Percentiles rank a stretch among this genome's conserved stretches.
These are phyloP conservation scores for Aspergillus latus DNA, from an alignment of 2,329 filamentous ascomycete species.

Conservation along the genomic window DNA sequence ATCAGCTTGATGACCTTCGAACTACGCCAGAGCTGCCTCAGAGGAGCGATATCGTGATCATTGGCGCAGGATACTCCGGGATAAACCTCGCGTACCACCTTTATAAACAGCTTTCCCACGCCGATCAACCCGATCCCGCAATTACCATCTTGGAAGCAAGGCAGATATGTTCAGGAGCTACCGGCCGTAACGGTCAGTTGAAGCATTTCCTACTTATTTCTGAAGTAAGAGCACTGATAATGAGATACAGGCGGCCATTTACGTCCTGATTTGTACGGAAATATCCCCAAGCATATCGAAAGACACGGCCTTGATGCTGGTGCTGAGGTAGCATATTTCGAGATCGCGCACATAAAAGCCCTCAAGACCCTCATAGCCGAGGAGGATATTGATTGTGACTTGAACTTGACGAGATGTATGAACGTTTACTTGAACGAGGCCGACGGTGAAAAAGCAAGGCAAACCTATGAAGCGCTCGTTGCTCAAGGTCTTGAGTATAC, in stretches of 20 bases:
- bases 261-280: slow-evolving; percentile 45
- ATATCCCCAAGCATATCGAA: slow-evolving; percentile 40
- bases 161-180: slow-evolving; percentile 39
- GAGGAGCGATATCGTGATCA: slow-evolving; percentile 47
- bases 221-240: neutral
- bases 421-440: slow-evolving; percentile 43
- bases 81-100: neutral
- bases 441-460: slow-evolving; percentile 29
- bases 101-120: neutral
- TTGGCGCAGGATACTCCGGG: slow-evolving; percentile 32
- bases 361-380: slow-evolving; percentile 43
- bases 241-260: slow-evolving; percentile 39
- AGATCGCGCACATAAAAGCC: slow-evolving; percentile 43
- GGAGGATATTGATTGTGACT: slow-evolving; percentile 49
- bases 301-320: slow-evolving; percentile 39
- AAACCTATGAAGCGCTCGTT: slow-evolving; percentile 33
- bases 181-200: slow-evolving; percentile 22
- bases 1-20: slow-evolving; percentile 18
- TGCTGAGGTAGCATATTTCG: slow-evolving; percentile 44
- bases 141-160: slow-evolving; percentile 45
- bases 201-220: neutral
- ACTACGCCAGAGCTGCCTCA: slow-evolving; percentile 34
- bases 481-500: slow-evolving; percentile 29
- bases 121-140: slow-evolving; percentile 21
- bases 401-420: slow-evolving; percentile 43